Evolutionary conservation across 805 yeast genomes (phyloP).

Genomic region (Lipomyces anomalus): DNA sequence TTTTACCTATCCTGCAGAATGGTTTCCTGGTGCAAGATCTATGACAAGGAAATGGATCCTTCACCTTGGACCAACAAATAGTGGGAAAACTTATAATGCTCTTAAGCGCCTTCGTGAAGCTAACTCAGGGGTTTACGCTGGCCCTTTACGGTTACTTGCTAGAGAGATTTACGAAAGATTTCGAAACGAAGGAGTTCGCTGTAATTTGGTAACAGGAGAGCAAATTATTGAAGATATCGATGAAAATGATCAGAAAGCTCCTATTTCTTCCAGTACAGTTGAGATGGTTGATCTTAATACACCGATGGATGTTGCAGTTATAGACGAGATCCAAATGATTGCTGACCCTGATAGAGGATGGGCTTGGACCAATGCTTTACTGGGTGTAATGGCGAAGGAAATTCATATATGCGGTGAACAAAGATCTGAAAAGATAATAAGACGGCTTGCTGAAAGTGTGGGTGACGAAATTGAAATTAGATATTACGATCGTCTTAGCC

Average conservation of each 20-base stretch:
- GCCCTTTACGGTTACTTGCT: constrained; percentile 86
- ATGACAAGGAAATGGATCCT: constrained; percentile 73
- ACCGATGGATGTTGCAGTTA: constrained; percentile 76
- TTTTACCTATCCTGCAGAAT: constrained; percentile 57
- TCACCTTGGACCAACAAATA: constrained; percentile 97
- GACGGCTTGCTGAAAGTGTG: constrained; percentile 53
- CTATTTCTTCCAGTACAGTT: constrained; percentile 78
- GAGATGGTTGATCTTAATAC: constrained; percentile 78
- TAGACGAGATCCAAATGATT: constrained; percentile 96
- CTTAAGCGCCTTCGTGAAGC: constrained; percentile 59
- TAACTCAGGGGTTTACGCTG: constrained; percentile 82
- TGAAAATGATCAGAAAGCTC: constrained; percentile 61
- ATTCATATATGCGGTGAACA: constrained; percentile 93
- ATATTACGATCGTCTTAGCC: constrained; percentile 68
- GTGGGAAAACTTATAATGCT: constrained; percentile 89
- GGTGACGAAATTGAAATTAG: constrained; percentile 78
- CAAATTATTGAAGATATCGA: constrained; percentile 73
- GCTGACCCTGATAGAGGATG: constrained; percentile 73
- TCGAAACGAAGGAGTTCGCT: constrained; percentile 55
- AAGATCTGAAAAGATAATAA: constrained; percentile 65
- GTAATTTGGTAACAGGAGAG: constrained; percentile 94
- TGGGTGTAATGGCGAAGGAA: constrained; percentile 81
- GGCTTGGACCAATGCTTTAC: constrained; percentile 88
- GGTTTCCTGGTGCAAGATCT: constrained; percentile 83
- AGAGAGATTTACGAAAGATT: constrained; percentile 85